Evolutionary conservation across 805 yeast species (phyloP).

Genomic region (Kodamaea sagamina): DNA sequence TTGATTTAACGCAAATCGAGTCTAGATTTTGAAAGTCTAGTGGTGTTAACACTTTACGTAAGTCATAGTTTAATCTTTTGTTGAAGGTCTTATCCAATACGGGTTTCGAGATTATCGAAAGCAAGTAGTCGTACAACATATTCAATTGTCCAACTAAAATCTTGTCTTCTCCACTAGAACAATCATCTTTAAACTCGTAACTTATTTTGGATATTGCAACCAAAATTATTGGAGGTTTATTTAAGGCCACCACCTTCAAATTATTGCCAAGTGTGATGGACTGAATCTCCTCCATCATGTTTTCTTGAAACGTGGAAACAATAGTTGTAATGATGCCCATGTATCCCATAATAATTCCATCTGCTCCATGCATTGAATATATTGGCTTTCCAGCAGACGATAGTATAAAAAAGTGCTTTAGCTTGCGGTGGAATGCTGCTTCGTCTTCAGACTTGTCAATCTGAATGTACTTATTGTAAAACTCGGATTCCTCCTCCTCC

Average conservation of each 20-base stretch:
- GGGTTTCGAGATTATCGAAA: constrained; percentile 83
- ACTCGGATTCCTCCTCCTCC: constrained; percentile 13
- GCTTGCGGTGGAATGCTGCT: constrained; percentile 29
- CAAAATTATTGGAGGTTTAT: constrained; percentile 68
- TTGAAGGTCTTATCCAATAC: constrained; percentile 69
- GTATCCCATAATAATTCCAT: constrained; percentile 64
- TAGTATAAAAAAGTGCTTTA: constrained; percentile 75
- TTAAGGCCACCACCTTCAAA: constrained; percentile 55
- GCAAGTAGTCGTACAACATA: constrained; percentile 69
- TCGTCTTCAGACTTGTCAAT: constrained; percentile 19
- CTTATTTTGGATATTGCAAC: constrained; percentile 62
- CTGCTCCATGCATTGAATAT: constrained; percentile 74
- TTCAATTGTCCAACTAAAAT: constrained; percentile 56
- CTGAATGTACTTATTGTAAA: constrained; percentile 20
- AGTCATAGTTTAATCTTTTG: constrained; percentile 76
- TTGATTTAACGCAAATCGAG: constrained; percentile 46
- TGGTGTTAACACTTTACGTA: constrained; percentile 71
- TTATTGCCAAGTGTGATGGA: constrained; percentile 55
- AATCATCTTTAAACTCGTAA: constrained; percentile 43
- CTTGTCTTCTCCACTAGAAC: constrained; percentile 15
- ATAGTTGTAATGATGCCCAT: constrained; percentile 83
- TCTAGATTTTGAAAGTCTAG: constrained; percentile 75
- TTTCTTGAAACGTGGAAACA: constrained; percentile 63
- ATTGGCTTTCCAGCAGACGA: constrained; percentile 90
- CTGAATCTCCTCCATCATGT: constrained; percentile 40